Conservation (phyloP, 495 filamentous ascomycete species). For the Aspergillus ellipticus region DNA sequence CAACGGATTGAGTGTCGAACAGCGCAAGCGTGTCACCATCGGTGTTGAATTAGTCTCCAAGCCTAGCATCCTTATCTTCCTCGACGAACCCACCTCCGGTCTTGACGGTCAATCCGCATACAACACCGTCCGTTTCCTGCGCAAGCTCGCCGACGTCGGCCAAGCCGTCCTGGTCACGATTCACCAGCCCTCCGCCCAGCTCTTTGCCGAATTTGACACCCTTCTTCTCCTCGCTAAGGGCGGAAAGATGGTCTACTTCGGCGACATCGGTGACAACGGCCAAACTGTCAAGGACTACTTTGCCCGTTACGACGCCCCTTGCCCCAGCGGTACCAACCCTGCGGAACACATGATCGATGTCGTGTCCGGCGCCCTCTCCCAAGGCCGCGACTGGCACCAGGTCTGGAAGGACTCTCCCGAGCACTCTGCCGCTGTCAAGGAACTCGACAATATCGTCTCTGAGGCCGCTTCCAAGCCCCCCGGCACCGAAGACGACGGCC, state of each 20-base stretch:
- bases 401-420: conserved; percentile 60
- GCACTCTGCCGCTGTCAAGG: conserved; percentile 34
- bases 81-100: conserved; percentile 76
- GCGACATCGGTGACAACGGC: conserved; percentile 55
- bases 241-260: conserved; percentile 71
- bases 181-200: conserved; percentile 68
- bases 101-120: conserved; percentile 63
- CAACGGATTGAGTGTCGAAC: conserved; percentile 54
- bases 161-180: conserved; percentile 74
- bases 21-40: conserved; percentile 63
- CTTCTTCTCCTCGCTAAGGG: conserved; percentile 65
- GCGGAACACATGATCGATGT: conserved; percentile 94
- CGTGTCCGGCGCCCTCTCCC: conserved; percentile 46
- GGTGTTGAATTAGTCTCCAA: conserved; percentile 67
- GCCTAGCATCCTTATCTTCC: conserved; percentile 65
- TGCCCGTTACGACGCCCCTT: conserved; percentile 66
- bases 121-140: conserved; percentile 60
- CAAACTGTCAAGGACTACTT: conserved; percentile 66
- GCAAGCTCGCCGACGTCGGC: conserved; percentile 62
- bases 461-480: conserved; percentile 36
- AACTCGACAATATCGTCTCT: conserved; percentile 55
- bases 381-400: conserved; percentile 56
- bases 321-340: conserved; percentile 68
- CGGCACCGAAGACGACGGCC: conserved; percentile 32
- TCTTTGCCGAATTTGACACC: conserved; percentile 73